A percentile compares a stretch with the other conserved stretches of the same genome.
These are phyloP conservation scores for Chlorella sp. DNA, from an alignment of 139 green algal species.

Conservation along the genomic window DNA sequence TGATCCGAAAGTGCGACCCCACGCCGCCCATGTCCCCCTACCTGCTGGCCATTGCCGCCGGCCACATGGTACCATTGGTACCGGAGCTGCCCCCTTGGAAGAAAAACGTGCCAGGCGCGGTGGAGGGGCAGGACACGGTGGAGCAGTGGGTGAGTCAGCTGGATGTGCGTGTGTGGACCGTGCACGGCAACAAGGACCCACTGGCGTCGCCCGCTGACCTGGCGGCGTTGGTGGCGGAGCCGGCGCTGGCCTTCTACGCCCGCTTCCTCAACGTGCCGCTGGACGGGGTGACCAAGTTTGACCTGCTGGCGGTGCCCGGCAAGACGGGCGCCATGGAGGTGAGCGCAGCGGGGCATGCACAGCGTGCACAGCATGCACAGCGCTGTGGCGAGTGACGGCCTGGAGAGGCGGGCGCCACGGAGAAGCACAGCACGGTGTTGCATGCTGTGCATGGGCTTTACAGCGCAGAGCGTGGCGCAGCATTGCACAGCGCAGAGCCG, in stretches of 20 bases:
- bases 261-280: conserved; percentile 38
- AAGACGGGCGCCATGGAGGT: conserved; percentile 54
- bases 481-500: background rate
- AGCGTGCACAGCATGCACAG: background rate
- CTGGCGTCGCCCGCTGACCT: background rate
- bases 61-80: conserved; percentile 28
- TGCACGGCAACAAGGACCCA: background rate
- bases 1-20: conserved; percentile 13
- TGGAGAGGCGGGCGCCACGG: background rate
- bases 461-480: background rate
- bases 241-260: conserved; percentile 35
- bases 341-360: background rate
- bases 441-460: background rate
- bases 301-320: conserved; percentile 65
- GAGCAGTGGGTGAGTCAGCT: background rate
- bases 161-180: conserved; percentile 5
- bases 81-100: background rate
- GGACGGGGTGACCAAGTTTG: conserved; percentile 59
- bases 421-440: no score
- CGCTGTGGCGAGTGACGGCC: background rate
- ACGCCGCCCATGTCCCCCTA: conserved; percentile 59
- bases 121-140: background rate
- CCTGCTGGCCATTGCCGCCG: conserved; percentile 46
- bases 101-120: background rate
- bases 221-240: background rate